Evolutionary conservation across 345 rosid genomes (phyloP).

Genomic region (Triadica sebifera): DNA sequence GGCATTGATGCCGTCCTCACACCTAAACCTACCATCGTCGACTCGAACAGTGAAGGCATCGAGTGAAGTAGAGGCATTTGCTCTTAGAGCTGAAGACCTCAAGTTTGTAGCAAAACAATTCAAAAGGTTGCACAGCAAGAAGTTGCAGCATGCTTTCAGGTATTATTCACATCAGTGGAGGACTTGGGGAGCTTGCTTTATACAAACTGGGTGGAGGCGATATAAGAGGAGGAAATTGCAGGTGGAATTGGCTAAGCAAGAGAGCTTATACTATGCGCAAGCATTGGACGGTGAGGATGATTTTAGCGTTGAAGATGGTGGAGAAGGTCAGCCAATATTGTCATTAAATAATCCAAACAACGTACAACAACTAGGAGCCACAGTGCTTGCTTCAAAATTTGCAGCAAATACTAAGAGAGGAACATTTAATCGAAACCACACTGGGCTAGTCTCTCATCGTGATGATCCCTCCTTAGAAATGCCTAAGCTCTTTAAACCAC

Average conservation of each 20-base stretch:
- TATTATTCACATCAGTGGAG: constrained; percentile 14
- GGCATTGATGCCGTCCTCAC: background rate
- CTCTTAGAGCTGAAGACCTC: constrained; percentile 10
- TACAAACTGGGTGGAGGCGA: constrained; percentile 8
- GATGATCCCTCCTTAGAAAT: background rate
- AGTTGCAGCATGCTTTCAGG: constrained; percentile 6
- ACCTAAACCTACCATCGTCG: background rate
- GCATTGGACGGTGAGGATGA: background rate
- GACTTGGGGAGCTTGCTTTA: constrained; percentile 10
- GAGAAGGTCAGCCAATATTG: no score
- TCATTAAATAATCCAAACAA: background rate
- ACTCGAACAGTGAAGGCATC: constrained; percentile 4
- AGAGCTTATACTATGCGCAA: background rate
- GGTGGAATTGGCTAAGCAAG: constrained; percentile 9
- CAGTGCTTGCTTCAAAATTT: background rate
- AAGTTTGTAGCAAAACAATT: constrained; percentile 4
- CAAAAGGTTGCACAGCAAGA: constrained; percentile 8
- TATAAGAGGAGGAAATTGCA: background rate
- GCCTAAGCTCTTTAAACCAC: constrained; percentile 1
- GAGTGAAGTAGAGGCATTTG: constrained; percentile 11
- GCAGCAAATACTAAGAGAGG: background rate
- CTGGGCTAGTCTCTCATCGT: background rate
- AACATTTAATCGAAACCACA: background rate
- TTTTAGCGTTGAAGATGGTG: background rate
- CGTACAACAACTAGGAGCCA: background rate